These are phyloP conservation scores for Yamadazyma sp. DNA, from an alignment of 1,139 yeast species.

Conservation along the genomic window DNA sequence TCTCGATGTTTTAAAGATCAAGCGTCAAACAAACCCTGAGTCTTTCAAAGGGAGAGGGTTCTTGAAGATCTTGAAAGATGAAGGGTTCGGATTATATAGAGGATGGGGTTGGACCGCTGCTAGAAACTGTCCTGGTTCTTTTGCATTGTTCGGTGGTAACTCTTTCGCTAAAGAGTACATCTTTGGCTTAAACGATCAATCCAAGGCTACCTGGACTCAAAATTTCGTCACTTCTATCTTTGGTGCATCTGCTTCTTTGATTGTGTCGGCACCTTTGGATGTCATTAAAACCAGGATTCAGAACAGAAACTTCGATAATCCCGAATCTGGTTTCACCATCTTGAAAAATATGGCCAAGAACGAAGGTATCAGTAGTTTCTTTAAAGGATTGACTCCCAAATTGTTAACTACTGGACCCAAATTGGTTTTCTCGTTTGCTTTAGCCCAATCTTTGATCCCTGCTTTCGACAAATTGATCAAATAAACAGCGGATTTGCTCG, in stretches of 20 bases:
- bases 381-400: conserved; percentile 96
- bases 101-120: conserved; percentile 99
- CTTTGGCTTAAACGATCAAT: conserved; percentile 81
- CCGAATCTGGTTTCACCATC: conserved; percentile 90
- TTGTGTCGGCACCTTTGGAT: conserved; percentile 96
- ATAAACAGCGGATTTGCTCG: conserved; percentile 13
- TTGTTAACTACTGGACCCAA: conserved; percentile 97
- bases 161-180: conserved; percentile 98
- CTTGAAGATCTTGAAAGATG: conserved; percentile 78
- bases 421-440: conserved; percentile 92
- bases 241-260: conserved; percentile 96
- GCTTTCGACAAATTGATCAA: conserved; percentile 75
- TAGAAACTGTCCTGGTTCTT: conserved; percentile 98
- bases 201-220: conserved; percentile 91
- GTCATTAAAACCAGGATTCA: conserved; percentile 98
- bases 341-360: conserved; percentile 89
- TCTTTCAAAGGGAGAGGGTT: conserved; percentile 97
- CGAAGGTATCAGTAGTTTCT: conserved; percentile 88
- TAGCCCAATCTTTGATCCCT: conserved; percentile 95
- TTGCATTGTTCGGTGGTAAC: conserved; percentile 96
- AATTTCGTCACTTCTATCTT: conserved; percentile 94
- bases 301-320: conserved; percentile 92
- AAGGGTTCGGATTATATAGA: conserved; percentile 90
- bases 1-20: conserved; percentile 92
- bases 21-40: conserved; percentile 99